Base-by-base conservation (phyloP, 78 protist species). In the Dictyostelium brefeldianum region DNA sequence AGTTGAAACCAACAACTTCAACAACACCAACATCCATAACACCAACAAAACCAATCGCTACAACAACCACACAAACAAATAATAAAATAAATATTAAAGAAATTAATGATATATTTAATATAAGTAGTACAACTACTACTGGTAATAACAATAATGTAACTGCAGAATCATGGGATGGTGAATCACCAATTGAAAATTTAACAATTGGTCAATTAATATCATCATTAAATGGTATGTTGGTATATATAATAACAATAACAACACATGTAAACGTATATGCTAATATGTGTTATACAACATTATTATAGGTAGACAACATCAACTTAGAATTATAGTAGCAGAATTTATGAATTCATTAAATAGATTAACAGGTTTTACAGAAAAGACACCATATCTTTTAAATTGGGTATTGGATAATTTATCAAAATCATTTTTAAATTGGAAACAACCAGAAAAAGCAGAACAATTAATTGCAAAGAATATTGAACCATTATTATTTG, bases 261-360 rank as follows among this genome's bases (percentile, higher is more conserved):
- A 36, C 43, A 36, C 2, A 36, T 36, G 43, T 36, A 1, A 36
- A 36, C 57, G 11, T 53, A 12, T 36, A 3, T 36, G 2, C 43
- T 36, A 36, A 36, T 36, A 36, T 36, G 1, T 36, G n/a, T n/a
- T n/a, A n/a, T n/a, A n/a, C 22, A 14, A 20, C 43, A 36, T 36
- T 36, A 36, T 36, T 51, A 31, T 75, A 85, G 91, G 91, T 0
- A 69, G 62, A 73, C 70, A 69, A 48, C 51, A 69, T 43, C 17
- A 53, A 29, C 69, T 71, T 22, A 85, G 92, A 85, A 85, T 85
- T 29, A 25, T 53, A 18, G 83, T 74, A 4, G 92, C 92, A 36
- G 92, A 85, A 47, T 85, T 74, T 75, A 27, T 85, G 59, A 31
- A 75, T 75, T 74, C 31, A 53, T 53, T 48, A 29, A 47, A 22